Percentiles rank a stretch among this genome's conserved stretches.
These are phyloP conservation scores for Eutrema salsugineum DNA, from an alignment of 441 rosid species.

Conservation along the genomic window DNA sequence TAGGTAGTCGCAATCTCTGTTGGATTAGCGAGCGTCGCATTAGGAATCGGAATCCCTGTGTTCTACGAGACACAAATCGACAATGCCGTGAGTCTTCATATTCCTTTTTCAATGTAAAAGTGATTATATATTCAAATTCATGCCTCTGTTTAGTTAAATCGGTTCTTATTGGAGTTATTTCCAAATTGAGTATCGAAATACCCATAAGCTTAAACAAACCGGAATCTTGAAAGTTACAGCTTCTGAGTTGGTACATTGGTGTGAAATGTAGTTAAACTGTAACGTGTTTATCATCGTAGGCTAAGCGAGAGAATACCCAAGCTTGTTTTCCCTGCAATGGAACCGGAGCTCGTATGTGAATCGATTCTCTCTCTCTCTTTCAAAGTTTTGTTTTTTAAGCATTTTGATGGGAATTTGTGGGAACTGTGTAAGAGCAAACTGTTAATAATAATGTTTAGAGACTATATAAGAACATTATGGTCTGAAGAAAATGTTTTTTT, in stretches of 20 bases:
- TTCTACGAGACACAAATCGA: slow-evolving; percentile 91
- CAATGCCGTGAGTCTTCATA: slow-evolving; percentile 57
- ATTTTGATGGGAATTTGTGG: neutral
- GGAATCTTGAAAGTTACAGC: no score
- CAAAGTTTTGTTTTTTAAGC: neutral
- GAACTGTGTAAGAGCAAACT: neutral
- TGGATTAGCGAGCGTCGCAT: slow-evolving; percentile 75
- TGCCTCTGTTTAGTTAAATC: neutral
- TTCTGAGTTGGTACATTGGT: neutral
- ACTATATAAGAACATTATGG: neutral
- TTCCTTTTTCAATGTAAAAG: neutral
- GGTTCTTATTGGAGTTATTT: neutral
- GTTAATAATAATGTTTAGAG: neutral
- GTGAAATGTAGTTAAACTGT: neutral
- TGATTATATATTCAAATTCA: neutral
- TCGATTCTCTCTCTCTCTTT: neutral
- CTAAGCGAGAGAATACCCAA: slow-evolving; percentile 87
- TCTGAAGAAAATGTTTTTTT: neutral
- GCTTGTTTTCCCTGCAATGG: slow-evolving; percentile 95
- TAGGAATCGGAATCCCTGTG: slow-evolving; percentile 82
- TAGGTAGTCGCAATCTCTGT: slow-evolving; percentile 90
- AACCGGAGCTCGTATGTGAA: slow-evolving; percentile 87
- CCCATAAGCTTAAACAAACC: no score
- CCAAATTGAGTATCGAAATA: no score
- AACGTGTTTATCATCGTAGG: slow-evolving; percentile 33